A percentile compares a stretch with the other conserved stretches of the same genome.
Conservation (phyloP, 73 alveolate genomes). For the Paramecium sonneborni region DNA sequence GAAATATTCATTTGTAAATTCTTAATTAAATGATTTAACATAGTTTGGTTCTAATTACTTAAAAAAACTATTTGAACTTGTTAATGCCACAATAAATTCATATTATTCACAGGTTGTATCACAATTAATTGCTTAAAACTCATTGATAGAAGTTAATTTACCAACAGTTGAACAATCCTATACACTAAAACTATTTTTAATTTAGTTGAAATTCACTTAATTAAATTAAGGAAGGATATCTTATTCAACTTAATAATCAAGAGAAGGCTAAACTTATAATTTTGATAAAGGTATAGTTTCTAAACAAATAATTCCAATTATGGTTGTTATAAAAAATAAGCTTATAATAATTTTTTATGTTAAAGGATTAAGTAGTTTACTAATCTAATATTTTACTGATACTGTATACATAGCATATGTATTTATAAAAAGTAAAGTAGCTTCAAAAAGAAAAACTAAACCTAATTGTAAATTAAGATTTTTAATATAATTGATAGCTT, state of each 20-base stretch:
- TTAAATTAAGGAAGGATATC: neutral
- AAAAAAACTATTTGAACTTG: neutral
- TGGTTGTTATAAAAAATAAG: neutral
- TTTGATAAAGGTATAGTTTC: neutral
- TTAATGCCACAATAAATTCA: neutral
- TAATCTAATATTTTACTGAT: neutral
- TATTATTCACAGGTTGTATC: neutral
- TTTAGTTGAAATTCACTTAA: neutral
- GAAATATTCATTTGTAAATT: neutral
- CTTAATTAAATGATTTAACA: neutral
- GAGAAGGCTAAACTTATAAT: neutral
- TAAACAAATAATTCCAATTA: neutral
- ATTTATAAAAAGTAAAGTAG: neutral
- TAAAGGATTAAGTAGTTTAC: neutral
- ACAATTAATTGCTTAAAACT: neutral
- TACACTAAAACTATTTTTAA: neutral
- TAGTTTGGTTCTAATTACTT: neutral
- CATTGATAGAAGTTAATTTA: neutral
- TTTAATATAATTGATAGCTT: neutral
- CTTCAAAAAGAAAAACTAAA: neutral
- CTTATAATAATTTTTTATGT: neutral
- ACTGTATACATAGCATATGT: conserved; percentile 11
- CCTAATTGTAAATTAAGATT: neutral
- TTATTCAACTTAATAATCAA: neutral
- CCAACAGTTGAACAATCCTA: neutral